Evolutionary conservation across 306 rosid genomes (phyloP).

Genomic region (Vigna angularis): DNA sequence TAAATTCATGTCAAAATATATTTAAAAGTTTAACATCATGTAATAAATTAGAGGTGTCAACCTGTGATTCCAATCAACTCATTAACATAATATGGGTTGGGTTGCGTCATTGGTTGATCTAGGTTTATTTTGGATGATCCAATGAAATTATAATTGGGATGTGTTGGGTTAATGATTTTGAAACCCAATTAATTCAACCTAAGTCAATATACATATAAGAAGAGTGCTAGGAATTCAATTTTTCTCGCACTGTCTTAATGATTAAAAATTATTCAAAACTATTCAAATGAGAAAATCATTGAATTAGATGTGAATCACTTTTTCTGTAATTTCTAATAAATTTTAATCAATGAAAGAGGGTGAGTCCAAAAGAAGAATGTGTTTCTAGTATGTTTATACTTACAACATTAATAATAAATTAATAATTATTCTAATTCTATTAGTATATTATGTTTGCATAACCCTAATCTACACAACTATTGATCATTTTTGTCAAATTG

Average conservation of each 20-base stretch:
- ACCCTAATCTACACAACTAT: not conserved
- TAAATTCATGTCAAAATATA: slow-evolving; percentile 23
- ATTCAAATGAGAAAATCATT: too few relatives aligned
- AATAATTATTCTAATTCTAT: too few relatives aligned
- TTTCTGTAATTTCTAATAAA: too few relatives aligned
- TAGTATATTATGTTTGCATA: too few relatives aligned
- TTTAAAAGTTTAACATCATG: slow-evolving; percentile 15
- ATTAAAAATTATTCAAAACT: not conserved
- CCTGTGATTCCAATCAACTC: not conserved
- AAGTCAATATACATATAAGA: not conserved
- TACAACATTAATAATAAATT: too few relatives aligned
- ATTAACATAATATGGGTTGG: too few relatives aligned
- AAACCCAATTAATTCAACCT: not conserved
- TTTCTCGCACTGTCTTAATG: not conserved
- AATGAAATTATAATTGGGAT: too few relatives aligned
- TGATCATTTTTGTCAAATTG: not conserved
- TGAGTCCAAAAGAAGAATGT: not conserved
- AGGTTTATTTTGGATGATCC: too few relatives aligned
- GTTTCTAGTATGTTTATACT: not conserved
- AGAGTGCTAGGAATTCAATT: not conserved
- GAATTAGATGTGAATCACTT: not conserved
- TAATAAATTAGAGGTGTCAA: not conserved
- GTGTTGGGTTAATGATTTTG: not conserved
- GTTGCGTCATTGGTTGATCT: too few relatives aligned
- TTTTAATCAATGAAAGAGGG: not conserved